Percentiles rank a stretch among this genome's conserved stretches.
These are phyloP conservation scores for Dendrobium chrysotoxum DNA, from an alignment of 106 monocot genomes.

Conservation along the genomic window DNA sequence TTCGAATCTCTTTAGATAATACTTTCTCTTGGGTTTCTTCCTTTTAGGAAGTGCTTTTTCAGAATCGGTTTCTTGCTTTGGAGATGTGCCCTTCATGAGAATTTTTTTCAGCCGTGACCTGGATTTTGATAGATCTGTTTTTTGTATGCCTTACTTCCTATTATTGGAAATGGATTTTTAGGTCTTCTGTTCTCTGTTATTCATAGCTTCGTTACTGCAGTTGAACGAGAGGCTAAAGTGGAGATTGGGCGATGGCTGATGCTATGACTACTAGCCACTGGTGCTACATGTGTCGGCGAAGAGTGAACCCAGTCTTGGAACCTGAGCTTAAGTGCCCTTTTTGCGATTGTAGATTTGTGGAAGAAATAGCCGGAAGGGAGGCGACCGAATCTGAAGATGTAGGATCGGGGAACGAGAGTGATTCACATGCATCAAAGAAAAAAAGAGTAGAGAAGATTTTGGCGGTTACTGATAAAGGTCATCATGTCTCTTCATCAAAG, in stretches of 20 bases:
- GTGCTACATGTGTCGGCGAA: conserved; percentile 36
- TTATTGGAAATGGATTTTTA: background rate
- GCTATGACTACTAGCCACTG: conserved; percentile 16
- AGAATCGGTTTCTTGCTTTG: background rate
- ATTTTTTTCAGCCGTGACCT: background rate
- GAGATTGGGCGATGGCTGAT: conserved; percentile 18
- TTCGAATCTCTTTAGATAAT: background rate
- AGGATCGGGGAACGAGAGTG: background rate
- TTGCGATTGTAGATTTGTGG: conserved; percentile 40
- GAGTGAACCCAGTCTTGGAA: conserved; percentile 28
- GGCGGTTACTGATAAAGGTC: too few relatives aligned
- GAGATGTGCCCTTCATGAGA: too few relatives aligned
- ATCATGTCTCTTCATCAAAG: too few relatives aligned
- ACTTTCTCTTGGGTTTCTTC: background rate
- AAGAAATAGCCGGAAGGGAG: conserved; percentile 23
- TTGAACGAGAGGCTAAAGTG: background rate
- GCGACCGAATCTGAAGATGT: background rate
- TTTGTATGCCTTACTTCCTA: background rate
- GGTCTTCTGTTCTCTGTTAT: background rate
- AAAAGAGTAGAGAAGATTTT: too few relatives aligned
- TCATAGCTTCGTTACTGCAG: background rate
- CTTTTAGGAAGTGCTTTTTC: background rate
- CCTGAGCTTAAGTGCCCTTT: conserved; percentile 39
- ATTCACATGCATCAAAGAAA: too few relatives aligned
- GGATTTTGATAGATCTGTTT: background rate